Percentiles rank a stretch among this genome's conserved stretches.
Evolutionary conservation across 2,329 filamentous ascomycete species (phyloP).

Genomic region (Xenoacremonium recifei): DNA sequence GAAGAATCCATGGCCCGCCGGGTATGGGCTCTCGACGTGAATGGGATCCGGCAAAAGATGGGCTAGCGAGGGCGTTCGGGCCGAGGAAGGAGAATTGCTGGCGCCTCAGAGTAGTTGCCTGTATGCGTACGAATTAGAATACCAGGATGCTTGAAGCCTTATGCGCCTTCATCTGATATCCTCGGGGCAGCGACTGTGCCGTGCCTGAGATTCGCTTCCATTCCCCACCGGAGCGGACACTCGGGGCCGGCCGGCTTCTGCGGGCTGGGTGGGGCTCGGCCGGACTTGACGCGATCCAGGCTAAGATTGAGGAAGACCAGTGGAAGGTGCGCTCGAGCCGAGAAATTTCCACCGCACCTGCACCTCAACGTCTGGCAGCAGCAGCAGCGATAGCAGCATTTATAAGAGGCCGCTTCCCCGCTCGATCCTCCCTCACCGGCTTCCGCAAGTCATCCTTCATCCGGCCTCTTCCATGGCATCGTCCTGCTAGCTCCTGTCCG

Average conservation of each 20-base stretch:
- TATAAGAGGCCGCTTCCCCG: conserved; percentile 1
- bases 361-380: conserved; percentile 5
- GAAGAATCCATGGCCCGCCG: too few species aligned
- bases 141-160: too few species aligned
- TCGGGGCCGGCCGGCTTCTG: conserved; percentile 1
- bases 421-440: neutral
- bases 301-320: too few species aligned
- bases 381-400: conserved; percentile 5
- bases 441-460: neutral
- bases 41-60: too few species aligned
- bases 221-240: neutral
- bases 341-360: conserved; percentile 3
- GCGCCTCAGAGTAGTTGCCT: too few species aligned
- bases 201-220: neutral
- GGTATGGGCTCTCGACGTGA: too few species aligned
- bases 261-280: conserved; percentile 1
- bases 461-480: conserved; percentile 3
- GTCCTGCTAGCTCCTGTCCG: conserved; percentile 1
- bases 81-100: too few species aligned
- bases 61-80: too few species aligned
- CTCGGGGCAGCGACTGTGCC: too few species aligned
- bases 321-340: too few species aligned
- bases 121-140: too few species aligned
- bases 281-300: neutral
- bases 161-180: too few species aligned